Percentiles rank a stretch among this genome's conserved stretches.
Evolutionary conservation across 306 rosid species (phyloP).

Genomic region (Cercis canadensis): DNA sequence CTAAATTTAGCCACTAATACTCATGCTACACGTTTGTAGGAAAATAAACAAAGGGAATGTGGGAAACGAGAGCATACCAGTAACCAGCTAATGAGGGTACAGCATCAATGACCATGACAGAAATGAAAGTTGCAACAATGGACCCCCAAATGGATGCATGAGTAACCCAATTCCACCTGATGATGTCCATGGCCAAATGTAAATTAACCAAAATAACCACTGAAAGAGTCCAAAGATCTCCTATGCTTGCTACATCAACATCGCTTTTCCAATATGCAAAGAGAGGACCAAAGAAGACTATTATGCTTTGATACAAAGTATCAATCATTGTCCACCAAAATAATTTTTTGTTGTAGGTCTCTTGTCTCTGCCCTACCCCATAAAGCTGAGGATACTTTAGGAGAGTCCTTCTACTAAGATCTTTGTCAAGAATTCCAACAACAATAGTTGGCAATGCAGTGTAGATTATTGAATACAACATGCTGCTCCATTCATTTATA

Average conservation of each 20-base stretch:
- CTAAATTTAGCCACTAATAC: constrained; percentile 2
- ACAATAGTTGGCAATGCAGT: constrained; percentile 80
- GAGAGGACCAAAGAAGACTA: constrained; percentile 74
- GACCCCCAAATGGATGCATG: constrained; percentile 98
- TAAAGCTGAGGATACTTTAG: constrained; percentile 79
- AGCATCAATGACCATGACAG: constrained; percentile 72
- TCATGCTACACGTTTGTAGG: constrained; percentile 8
- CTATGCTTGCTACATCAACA: constrained; percentile 72
- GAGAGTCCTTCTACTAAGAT: constrained; percentile 84
- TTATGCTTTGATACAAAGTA: constrained; percentile 92
- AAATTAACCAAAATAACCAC: constrained; percentile 83
- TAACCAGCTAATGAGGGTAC: constrained; percentile 65
- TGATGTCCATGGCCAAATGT: constrained; percentile 92
- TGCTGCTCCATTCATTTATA: constrained; percentile 89
- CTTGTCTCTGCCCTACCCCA: constrained; percentile 84
- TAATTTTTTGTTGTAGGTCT: constrained; percentile 77
- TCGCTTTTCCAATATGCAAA: constrained; percentile 74
- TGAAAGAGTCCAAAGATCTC: constrained; percentile 95
- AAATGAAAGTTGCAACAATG: constrained; percentile 71
- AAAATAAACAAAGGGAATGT: neutral
- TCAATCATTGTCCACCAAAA: constrained; percentile 82
- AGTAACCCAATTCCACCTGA: constrained; percentile 75
- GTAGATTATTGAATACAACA: constrained; percentile 80
- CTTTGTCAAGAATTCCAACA: constrained; percentile 96
- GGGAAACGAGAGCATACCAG: constrained; percentile 62